Evolutionary conservation across 1,284 basidiomycete species (phyloP).

Genomic region (Tremellales sp.): DNA sequence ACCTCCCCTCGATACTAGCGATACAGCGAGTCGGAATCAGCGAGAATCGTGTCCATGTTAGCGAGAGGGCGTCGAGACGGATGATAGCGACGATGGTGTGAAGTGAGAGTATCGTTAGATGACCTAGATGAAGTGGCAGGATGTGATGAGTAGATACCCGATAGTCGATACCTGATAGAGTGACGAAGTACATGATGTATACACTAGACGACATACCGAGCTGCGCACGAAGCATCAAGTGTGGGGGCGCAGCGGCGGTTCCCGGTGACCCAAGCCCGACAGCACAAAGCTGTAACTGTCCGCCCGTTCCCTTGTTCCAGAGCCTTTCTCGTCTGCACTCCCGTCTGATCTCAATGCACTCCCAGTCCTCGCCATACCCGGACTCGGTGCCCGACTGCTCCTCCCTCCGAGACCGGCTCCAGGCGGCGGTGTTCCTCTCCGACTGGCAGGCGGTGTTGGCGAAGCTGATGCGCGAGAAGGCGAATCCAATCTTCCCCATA

Average conservation of each 20-base stretch:
- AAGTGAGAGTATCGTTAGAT: no score
- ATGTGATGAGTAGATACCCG: no score
- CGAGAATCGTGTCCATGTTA: background rate
- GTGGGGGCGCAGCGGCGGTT: background rate
- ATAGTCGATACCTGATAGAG: no score
- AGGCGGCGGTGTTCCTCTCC: conserved; percentile 22
- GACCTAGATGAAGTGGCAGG: no score
- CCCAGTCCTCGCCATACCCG: conserved; percentile 1
- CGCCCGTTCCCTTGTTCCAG: conserved; percentile 15
- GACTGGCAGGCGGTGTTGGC: conserved; percentile 21
- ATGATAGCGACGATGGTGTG: no score
- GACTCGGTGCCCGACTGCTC: conserved; percentile 12
- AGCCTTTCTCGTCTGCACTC: background rate
- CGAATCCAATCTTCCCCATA: conserved; percentile 2
- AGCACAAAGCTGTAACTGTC: conserved; percentile 29
- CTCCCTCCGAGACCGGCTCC: background rate
- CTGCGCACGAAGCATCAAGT: no score
- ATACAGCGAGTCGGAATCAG: no score
- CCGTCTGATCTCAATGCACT: conserved; percentile 2
- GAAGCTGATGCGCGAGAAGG: conserved; percentile 2
- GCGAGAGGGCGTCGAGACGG: no score
- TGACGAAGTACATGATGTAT: no score
- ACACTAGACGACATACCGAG: no score
- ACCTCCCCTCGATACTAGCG: no score
- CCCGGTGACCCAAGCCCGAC: background rate